A percentile compares a stretch with the other conserved stretches of the same genome.
These are phyloP conservation scores for Pseudocercospora fijiensis DNA, from an alignment of 2,329 filamentous ascomycete genomes.

Conservation along the genomic window DNA sequence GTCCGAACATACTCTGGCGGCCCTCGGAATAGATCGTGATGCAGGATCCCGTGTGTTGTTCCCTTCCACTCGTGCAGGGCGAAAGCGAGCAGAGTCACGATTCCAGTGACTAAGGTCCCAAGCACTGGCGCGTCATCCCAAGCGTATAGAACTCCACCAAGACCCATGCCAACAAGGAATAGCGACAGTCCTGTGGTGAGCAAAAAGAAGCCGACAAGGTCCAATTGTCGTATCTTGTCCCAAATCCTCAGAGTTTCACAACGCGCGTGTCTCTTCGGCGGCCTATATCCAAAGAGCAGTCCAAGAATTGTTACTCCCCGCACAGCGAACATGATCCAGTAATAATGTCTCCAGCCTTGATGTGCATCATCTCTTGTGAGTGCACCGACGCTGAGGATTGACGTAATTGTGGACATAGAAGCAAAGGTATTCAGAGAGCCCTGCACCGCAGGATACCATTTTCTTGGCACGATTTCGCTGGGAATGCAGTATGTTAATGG, in stretches of 20 bases:
- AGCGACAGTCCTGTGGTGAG: conserved; percentile 25
- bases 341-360: conserved; percentile 22
- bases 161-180: conserved; percentile 33
- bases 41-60: conserved; percentile 21
- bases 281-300: conserved; percentile 23
- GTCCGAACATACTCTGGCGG: conserved; percentile 11
- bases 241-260: conserved; percentile 13
- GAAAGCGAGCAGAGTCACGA: conserved; percentile 37
- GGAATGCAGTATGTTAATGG: conserved; percentile 21
- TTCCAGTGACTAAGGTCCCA: conserved; percentile 36
- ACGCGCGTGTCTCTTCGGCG: conserved; percentile 20
- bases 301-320: conserved; percentile 20
- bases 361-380: conserved; percentile 4
- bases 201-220: conserved; percentile 23
- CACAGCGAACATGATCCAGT: conserved; percentile 24
- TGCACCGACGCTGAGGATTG: conserved; percentile 9
- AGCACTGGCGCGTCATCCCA: conserved; percentile 39
- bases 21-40: conserved; percentile 23
- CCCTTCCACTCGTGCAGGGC: conserved; percentile 27
- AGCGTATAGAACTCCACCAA: conserved; percentile 37
- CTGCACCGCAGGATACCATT: conserved; percentile 15
- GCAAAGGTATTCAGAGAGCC: conserved; percentile 2
- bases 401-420: conserved; percentile 10
- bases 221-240: conserved; percentile 22
- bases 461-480: conserved; percentile 24